phyloP scores from a whole-genome alignment of 106 monocot genomes.

The Iris macrosiphon region DNA sequence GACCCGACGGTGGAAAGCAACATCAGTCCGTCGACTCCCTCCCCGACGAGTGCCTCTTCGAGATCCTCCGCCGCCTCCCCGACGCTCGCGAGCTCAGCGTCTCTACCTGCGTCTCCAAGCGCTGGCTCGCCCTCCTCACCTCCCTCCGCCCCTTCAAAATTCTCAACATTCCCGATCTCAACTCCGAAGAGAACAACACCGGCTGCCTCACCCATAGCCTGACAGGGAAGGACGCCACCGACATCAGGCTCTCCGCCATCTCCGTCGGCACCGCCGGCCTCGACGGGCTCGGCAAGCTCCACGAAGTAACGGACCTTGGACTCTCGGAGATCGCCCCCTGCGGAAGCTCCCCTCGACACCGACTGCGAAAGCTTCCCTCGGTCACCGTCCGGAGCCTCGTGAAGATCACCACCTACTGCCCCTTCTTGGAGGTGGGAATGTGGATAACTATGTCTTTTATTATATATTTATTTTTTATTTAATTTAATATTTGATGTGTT shows the following conservation, averaged over 20 bases:
- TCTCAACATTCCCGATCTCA: too few relatives aligned
- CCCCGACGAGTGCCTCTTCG: slow-evolving; percentile 88
- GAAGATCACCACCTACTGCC: slow-evolving; percentile 48
- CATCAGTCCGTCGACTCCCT: slow-evolving; percentile 48
- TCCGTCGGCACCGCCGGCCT: slow-evolving; percentile 9
- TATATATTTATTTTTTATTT: too few relatives aligned
- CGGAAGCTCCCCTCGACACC: slow-evolving; percentile 30
- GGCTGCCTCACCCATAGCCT: too few relatives aligned
- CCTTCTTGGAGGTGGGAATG: slow-evolving; percentile 53
- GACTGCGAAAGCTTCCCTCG: slow-evolving; percentile 46
- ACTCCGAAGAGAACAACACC: too few relatives aligned
- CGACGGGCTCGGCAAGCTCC: slow-evolving; percentile 42
- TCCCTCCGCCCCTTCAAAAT: slow-evolving; percentile 30
- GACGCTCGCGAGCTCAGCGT: slow-evolving; percentile 36
- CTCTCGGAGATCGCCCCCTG: slow-evolving; percentile 36
- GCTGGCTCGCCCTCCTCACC: slow-evolving; percentile 70
- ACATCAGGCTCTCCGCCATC: too few relatives aligned
- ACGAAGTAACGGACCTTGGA: slow-evolving; percentile 47
- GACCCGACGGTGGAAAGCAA: background rate
- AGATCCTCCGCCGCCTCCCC: slow-evolving; percentile 64
- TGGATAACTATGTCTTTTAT: too few relatives aligned
- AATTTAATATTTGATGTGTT: too few relatives aligned
- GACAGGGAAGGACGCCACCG: too few relatives aligned
- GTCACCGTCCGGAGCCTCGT: slow-evolving; percentile 42
- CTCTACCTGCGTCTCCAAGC: slow-evolving; percentile 74